Conservation (phyloP, 768 basidiomycete species). For the Mrakia hoshinonis region DNA sequence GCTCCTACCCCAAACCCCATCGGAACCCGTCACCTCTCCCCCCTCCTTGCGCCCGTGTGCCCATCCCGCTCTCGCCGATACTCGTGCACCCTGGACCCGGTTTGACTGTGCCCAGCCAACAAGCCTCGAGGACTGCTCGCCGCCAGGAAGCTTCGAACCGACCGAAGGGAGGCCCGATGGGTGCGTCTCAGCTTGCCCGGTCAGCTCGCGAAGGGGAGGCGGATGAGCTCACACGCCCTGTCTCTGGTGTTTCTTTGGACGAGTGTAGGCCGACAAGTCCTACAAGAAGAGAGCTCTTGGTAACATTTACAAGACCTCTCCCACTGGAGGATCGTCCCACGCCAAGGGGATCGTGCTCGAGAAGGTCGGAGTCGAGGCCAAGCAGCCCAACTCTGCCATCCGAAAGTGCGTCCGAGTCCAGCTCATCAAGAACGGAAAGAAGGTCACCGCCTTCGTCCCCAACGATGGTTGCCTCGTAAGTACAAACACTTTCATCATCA, state of each 20-base stretch:
- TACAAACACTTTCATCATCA: too few relatives aligned
- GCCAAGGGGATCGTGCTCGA: constrained; percentile 99
- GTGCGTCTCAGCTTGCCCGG: constrained; percentile 45
- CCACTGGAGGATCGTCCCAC: constrained; percentile 97
- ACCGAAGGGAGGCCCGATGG: constrained; percentile 95
- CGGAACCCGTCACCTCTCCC: constrained; percentile 5
- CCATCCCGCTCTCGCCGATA: background rate
- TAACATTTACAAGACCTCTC: constrained; percentile 99
- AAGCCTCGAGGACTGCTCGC: constrained; percentile 99
- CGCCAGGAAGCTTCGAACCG: constrained; percentile 91
- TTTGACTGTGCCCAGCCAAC: constrained; percentile 65
- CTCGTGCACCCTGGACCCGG: background rate
- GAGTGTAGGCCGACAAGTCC: constrained; percentile 76
- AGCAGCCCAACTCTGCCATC: constrained; percentile 99
- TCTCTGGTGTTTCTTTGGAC: constrained; percentile 29
- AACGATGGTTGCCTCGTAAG: constrained; percentile 77
- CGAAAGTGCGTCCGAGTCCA: constrained; percentile 99
- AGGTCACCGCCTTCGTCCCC: constrained; percentile 99
- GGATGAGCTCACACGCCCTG: background rate
- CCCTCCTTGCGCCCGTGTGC: background rate
- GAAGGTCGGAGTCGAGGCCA: constrained; percentile 99
- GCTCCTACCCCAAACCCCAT: background rate
- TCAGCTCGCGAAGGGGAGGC: background rate
- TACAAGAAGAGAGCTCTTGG: constrained; percentile 99
- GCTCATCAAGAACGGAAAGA: constrained; percentile 99